Base-by-base conservation (phyloP, 805 yeast genomes). In the Wickerhamiella musiphila region DNA sequence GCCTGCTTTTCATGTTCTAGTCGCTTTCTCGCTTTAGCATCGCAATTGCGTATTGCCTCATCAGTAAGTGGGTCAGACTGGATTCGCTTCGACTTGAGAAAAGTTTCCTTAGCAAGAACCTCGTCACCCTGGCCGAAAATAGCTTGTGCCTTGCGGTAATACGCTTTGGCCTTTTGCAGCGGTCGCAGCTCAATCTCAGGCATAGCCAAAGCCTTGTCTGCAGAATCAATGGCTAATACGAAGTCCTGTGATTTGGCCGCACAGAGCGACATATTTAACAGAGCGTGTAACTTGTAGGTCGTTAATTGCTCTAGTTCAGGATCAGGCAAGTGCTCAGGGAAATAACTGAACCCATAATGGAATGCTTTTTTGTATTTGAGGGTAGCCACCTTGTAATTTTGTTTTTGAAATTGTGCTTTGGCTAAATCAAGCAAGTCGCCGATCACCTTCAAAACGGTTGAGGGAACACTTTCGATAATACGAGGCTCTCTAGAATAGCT, bases 121-220 rank as follows among this genome's bases (percentile, higher is more conserved):
- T 75, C 77, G 47, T 81, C 75, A 42, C 74, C 75, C 18, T 64
- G 57, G 7, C 65, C 54, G 36, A 68, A 51, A 45, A 70, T 63
- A 0, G 86, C 93, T 47, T 64, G 56, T 27, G 92, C 94, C 52
- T 81, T 70, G 50, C 95, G 72, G 58, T 75, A 83, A 22, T 69
- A 57, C 0, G 94, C 94, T 58, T 84, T 84, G 10, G 93, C 81
- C 48, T 66, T 68, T 13, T 78, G 70, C 39, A 68, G 66, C 26
- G 69, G 76, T 33, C 69, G 77, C 2, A 45, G 52, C 14, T 17
- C 14, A 6, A 48, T 53, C 24, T 70, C 78, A 9, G 66, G 43
- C 43, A 46, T 68, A 26, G 66, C 78, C 22, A 78, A 58, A 1
- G 79, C 93, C 22, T 68, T 68, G 1, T 71, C 60, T 2, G 92